A percentile compares a stretch with the other conserved stretches of the same genome.
Evolutionary conservation across 2,329 filamentous ascomycete genomes (phyloP).

Genomic region (Phyllosticta citrichinensis): DNA sequence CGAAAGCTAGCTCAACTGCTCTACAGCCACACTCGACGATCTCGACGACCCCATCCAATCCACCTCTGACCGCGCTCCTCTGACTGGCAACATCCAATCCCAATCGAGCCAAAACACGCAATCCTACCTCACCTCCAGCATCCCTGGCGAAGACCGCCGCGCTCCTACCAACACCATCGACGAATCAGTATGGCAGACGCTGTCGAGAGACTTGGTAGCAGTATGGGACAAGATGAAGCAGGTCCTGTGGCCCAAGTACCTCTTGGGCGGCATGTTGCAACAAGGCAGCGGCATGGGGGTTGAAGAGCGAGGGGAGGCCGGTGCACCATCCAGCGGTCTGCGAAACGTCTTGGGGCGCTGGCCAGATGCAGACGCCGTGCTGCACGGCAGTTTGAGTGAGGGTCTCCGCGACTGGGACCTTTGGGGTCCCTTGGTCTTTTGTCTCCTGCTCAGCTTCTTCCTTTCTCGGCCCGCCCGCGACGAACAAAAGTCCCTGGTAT

Average conservation of each 20-base stretch:
- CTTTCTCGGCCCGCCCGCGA: constrained; percentile 71
- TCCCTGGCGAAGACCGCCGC: constrained; percentile 84
- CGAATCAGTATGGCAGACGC: constrained; percentile 94
- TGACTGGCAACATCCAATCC: constrained; percentile 74
- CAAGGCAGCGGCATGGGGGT: constrained; percentile 47
- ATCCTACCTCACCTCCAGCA: constrained; percentile 76
- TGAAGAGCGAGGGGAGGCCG: constrained; percentile 46
- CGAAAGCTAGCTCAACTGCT: neutral
- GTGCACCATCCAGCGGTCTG: constrained; percentile 32
- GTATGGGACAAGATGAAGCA: constrained; percentile 98
- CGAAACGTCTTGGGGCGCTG: constrained; percentile 51
- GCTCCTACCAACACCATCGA: constrained; percentile 91
- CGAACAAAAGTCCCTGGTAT: constrained; percentile 79
- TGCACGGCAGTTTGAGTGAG: constrained; percentile 70
- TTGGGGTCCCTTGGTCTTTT: constrained; percentile 92
- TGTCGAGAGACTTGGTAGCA: constrained; percentile 79
- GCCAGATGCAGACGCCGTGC: constrained; percentile 57
- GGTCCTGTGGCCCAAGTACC: constrained; percentile 90
- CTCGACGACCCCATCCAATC: constrained; percentile 74
- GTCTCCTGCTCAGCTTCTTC: constrained; percentile 75
- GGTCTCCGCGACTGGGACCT: constrained; percentile 94
- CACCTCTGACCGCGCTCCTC: constrained; percentile 63
- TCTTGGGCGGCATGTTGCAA: constrained; percentile 60
- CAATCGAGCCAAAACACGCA: constrained; percentile 51
- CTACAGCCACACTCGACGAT: constrained; percentile 71